A percentile compares a stretch with the other conserved stretches of the same genome.
Conservation (phyloP, 495 filamentous ascomycete genomes). For the Chaetomium tenue region DNA sequence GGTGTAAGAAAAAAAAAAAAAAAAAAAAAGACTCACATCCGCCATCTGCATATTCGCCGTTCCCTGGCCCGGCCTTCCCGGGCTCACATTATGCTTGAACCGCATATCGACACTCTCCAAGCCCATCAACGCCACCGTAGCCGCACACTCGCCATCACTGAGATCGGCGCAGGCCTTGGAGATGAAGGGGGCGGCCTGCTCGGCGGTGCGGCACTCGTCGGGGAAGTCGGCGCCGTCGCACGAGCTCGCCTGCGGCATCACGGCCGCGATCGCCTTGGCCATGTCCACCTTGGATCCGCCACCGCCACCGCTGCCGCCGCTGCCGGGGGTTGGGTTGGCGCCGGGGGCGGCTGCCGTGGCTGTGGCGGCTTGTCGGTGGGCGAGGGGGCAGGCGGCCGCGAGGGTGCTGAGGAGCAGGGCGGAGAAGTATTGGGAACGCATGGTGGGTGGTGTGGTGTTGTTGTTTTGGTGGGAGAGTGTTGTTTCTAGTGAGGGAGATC, state of each 20-base stretch:
- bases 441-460: slow-evolving; percentile 2
- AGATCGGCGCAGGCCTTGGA: slow-evolving; percentile 33
- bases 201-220: slow-evolving; percentile 67
- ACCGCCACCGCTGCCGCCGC: slow-evolving; percentile 26
- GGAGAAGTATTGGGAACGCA: slow-evolving; percentile 17
- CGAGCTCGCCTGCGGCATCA: slow-evolving; percentile 49
- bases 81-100: slow-evolving; percentile 61
- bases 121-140: slow-evolving; percentile 60
- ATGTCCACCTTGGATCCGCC: slow-evolving; percentile 1
- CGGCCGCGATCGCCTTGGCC: slow-evolving; percentile 41
- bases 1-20: no score
- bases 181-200: slow-evolving; percentile 56
- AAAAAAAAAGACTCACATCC: slow-evolving; percentile 21
- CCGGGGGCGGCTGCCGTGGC: neutral
- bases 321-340: slow-evolving; percentile 20
- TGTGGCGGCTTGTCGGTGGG: neutral
- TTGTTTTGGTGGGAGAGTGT: neutral
- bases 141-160: slow-evolving; percentile 58
- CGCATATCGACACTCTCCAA: slow-evolving; percentile 68
- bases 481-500: neutral
- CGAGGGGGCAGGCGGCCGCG: slow-evolving; percentile 10
- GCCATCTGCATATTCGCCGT: slow-evolving; percentile 77
- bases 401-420: slow-evolving; percentile 20
- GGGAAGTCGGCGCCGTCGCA: slow-evolving; percentile 46
- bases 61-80: slow-evolving; percentile 67